A percentile compares a stretch with the other conserved stretches of the same genome.
phyloP scores from a whole-genome alignment of 495 filamentous ascomycete species.

The Amorphotheca resinae region DNA sequence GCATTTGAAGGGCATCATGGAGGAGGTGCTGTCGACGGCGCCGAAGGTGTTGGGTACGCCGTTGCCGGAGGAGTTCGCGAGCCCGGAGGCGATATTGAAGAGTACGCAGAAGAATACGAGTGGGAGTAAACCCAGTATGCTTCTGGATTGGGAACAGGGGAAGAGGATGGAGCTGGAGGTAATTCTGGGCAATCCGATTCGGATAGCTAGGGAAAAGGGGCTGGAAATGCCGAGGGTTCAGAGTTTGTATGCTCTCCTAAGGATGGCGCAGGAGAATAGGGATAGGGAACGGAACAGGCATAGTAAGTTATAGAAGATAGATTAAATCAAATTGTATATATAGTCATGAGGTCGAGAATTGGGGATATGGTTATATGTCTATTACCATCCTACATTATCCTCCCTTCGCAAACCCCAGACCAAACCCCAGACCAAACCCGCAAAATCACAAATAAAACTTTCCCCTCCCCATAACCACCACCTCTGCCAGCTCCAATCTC shows the following conservation, averaged over 20 bases:
- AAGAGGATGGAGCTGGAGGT: slow-evolving; percentile 43
- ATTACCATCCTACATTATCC: no score
- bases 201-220: slow-evolving; percentile 35
- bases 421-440: no score
- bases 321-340: no score
- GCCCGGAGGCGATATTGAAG: slow-evolving; percentile 38
- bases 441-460: background rate
- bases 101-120: slow-evolving; percentile 40
- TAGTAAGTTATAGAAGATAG: background rate
- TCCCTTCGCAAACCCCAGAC: no score
- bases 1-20: slow-evolving; percentile 41
- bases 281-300: slow-evolving; percentile 26
- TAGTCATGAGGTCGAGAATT: no score
- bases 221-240: slow-evolving; percentile 35
- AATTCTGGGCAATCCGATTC: slow-evolving; percentile 40
- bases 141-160: slow-evolving; percentile 35
- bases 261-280: slow-evolving; percentile 28
- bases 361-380: no score
- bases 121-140: slow-evolving; percentile 47
- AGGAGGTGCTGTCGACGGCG: slow-evolving; percentile 42
- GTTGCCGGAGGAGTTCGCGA: slow-evolving; percentile 31
- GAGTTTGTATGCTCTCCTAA: slow-evolving; percentile 32
- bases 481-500: background rate
- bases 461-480: background rate
- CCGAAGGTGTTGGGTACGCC: slow-evolving; percentile 37